Percentiles rank a stretch among this genome's conserved stretches.
Evolutionary conservation across 352 stramenopile species (phyloP).

Genomic region (Globisporangium cystogenes): DNA sequence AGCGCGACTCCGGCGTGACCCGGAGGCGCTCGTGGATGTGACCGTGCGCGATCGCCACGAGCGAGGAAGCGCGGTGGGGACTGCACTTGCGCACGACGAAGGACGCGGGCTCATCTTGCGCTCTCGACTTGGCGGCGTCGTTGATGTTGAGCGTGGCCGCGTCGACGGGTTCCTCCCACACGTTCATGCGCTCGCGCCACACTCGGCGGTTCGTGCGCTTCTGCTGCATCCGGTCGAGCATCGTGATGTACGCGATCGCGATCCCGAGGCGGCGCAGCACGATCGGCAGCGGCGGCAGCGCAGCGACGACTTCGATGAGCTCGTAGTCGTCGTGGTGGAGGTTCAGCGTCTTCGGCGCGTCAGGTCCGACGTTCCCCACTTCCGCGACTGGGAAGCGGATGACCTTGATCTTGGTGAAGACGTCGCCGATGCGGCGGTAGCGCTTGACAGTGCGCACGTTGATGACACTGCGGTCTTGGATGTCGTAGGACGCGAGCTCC

Average conservation of each 20-base stretch:
- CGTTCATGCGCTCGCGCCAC: constrained; percentile 34
- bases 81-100: constrained; percentile 38
- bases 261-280: constrained; percentile 52
- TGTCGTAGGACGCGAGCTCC: constrained; percentile 45
- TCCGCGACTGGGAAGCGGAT: constrained; percentile 24
- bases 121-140: background rate
- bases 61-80: constrained; percentile 26
- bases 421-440: constrained; percentile 57
- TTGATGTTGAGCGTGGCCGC: background rate
- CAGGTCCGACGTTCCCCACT: background rate
- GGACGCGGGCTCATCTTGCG: constrained; percentile 10
- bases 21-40: constrained; percentile 37
- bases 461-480: constrained; percentile 48
- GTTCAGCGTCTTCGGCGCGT: background rate
- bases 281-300: constrained; percentile 42
- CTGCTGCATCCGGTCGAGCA: constrained; percentile 41
- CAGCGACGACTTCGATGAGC: constrained; percentile 53
- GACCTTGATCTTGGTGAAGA: constrained; percentile 55
- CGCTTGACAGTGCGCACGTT: constrained; percentile 36
- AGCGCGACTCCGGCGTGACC: constrained; percentile 25
- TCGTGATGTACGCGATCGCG: constrained; percentile 55
- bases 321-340: constrained; percentile 40
- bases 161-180: constrained; percentile 30
- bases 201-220: constrained; percentile 34
- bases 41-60: constrained; percentile 26